A percentile compares a stretch with the other conserved stretches of the same genome.
Conservation (phyloP, 495 filamentous ascomycete genomes). For the Sphaerosporella brunnea region DNA sequence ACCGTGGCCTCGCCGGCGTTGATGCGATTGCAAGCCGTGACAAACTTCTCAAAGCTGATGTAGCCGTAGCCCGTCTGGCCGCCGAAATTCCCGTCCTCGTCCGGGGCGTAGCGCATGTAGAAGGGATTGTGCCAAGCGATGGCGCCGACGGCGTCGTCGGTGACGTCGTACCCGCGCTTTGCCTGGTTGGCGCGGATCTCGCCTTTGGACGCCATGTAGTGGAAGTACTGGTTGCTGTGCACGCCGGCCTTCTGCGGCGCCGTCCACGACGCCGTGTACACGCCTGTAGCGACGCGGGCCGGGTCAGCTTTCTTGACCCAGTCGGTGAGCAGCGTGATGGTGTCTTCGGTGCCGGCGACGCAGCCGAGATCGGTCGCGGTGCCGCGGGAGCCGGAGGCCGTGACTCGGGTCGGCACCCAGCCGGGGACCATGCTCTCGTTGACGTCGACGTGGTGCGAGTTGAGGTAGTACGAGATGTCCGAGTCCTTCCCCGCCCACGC, state of each 20-base stretch:
- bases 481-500: constrained; percentile 83
- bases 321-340: constrained; percentile 73
- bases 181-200: constrained; percentile 85
- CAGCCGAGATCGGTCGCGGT: constrained; percentile 58
- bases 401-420: constrained; percentile 61
- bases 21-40: constrained; percentile 64
- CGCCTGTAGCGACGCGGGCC: constrained; percentile 56
- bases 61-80: constrained; percentile 89
- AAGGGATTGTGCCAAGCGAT: constrained; percentile 84
- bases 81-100: constrained; percentile 84
- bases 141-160: constrained; percentile 50
- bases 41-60: constrained; percentile 87
- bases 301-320: constrained; percentile 42
- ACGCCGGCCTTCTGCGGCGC: constrained; percentile 82
- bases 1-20: constrained; percentile 55
- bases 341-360: constrained; percentile 67
- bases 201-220: constrained; percentile 58
- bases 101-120: constrained; percentile 91
- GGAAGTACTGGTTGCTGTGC: constrained; percentile 61
- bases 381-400: constrained; percentile 55
- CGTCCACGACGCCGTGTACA: constrained; percentile 90
- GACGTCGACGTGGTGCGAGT: constrained; percentile 84
- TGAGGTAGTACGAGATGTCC: constrained; percentile 89
- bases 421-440: constrained; percentile 76
- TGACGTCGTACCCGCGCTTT: constrained; percentile 88